Conservation (phyloP, 2,329 filamentous ascomycete genomes). For the Fusarium gaditjirri region DNA sequence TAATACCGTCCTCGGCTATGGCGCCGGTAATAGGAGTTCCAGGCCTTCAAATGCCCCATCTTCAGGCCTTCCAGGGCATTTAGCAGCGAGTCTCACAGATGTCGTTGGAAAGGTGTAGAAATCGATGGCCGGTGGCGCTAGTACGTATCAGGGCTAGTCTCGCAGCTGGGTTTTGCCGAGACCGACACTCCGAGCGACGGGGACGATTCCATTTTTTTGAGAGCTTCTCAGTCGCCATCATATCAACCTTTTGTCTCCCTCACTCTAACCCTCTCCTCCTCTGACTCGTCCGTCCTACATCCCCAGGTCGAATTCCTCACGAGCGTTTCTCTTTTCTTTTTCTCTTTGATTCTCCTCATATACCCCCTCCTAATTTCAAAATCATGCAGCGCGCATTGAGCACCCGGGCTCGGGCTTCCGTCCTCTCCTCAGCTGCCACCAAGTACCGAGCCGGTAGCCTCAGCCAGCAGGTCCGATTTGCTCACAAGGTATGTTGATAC, state of each 20-base stretch:
- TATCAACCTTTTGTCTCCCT: slow-evolving; percentile 41
- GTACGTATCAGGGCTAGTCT: slow-evolving; percentile 45
- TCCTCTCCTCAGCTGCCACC: slow-evolving; percentile 75
- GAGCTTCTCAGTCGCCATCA: slow-evolving; percentile 43
- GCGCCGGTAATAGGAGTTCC: slow-evolving; percentile 33
- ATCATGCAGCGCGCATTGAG: slow-evolving; percentile 97
- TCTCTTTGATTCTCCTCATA: slow-evolving; percentile 45
- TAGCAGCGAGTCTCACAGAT: slow-evolving; percentile 40
- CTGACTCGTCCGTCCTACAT: slow-evolving; percentile 36
- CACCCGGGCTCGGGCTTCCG: slow-evolving; percentile 81
- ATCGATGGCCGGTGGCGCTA: slow-evolving; percentile 44
- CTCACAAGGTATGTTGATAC: slow-evolving; percentile 81
- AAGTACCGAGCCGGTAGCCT: slow-evolving; percentile 73
- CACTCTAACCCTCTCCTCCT: slow-evolving; percentile 22
- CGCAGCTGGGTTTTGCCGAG: slow-evolving; percentile 53
- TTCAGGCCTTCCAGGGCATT: slow-evolving; percentile 18
- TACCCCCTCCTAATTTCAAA: slow-evolving; percentile 49
- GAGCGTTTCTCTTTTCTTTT: slow-evolving; percentile 44
- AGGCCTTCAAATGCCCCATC: slow-evolving; percentile 17
- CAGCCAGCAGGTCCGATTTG: slow-evolving; percentile 92
- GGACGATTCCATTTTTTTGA: slow-evolving; percentile 52
- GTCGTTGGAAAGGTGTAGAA: slow-evolving; percentile 54
- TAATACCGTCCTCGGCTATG: slow-evolving; percentile 37
- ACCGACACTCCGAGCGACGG: slow-evolving; percentile 48
- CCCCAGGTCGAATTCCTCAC: slow-evolving; percentile 43